These are phyloP conservation scores for Syncephalastrum monosporum DNA, from an alignment of 371 early-diverging fungal species.

Conservation along the genomic window DNA sequence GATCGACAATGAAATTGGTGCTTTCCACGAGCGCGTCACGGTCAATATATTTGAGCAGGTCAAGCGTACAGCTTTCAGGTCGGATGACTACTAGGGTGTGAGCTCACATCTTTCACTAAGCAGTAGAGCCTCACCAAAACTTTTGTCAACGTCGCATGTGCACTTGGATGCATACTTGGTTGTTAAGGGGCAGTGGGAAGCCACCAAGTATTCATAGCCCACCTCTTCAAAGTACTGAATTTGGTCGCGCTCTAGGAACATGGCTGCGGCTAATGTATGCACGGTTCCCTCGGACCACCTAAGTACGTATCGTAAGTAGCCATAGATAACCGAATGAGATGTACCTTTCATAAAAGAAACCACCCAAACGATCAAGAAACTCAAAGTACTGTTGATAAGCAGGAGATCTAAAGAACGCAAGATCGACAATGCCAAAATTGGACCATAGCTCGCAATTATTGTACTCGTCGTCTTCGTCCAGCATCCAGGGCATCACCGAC, in stretches of 20 bases:
- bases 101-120: background rate
- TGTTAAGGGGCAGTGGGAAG: conserved; percentile 40
- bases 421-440: conserved; percentile 62
- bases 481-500: conserved; percentile 34
- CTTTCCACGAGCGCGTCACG: conserved; percentile 14
- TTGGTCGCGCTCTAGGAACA: conserved; percentile 74
- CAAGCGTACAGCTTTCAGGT: conserved; percentile 27
- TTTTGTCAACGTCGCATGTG: conserved; percentile 28
- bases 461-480: conserved; percentile 28
- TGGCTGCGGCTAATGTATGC: conserved; percentile 86
- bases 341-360: conserved; percentile 93
- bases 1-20: conserved; percentile 7
- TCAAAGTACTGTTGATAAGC: conserved; percentile 79
- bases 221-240: conserved; percentile 90
- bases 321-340: background rate
- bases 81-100: background rate
- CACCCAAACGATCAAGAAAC: conserved; percentile 78
- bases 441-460: conserved; percentile 83
- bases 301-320: conserved; percentile 73
- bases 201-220: conserved; percentile 72
- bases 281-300: conserved; percentile 53
- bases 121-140: conserved; percentile 22
- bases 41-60: conserved; percentile 24
- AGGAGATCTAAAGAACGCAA: conserved; percentile 73
- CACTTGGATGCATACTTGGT: conserved; percentile 23